Conservation (phyloP, 495 filamentous ascomycete genomes). For the Aspergillus diversus region DNA sequence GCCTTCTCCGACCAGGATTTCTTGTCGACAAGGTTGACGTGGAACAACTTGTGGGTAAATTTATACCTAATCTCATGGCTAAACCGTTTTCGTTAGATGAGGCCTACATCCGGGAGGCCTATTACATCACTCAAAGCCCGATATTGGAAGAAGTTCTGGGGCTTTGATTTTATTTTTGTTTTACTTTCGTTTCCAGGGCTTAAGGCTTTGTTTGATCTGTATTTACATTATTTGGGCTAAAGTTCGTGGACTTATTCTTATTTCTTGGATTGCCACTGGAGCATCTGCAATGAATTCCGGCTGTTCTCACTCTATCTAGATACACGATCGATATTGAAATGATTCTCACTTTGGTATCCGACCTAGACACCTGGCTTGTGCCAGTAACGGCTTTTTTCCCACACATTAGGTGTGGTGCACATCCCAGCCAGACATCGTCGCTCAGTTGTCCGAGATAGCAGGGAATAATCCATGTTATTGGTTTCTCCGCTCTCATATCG, state of each 20-base stretch:
- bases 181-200: background rate
- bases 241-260: background rate
- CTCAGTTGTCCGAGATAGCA: background rate
- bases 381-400: too few relatives aligned
- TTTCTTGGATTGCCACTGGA: too few relatives aligned
- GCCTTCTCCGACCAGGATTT: slow-evolving; percentile 33
- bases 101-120: slow-evolving; percentile 92
- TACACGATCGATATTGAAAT: background rate
- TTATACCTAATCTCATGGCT: slow-evolving; percentile 44
- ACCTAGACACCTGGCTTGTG: too few relatives aligned
- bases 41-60: slow-evolving; percentile 26
- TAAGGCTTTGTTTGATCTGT: background rate
- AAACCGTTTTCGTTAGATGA: slow-evolving; percentile 66
- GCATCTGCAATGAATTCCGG: background rate
- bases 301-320: background rate
- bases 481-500: background rate
- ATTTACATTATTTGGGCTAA: background rate
- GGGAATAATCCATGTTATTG: background rate
- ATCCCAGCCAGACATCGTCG: background rate
- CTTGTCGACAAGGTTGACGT: slow-evolving; percentile 32
- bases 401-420: background rate
- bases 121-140: slow-evolving; percentile 62
- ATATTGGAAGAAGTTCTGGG: slow-evolving; percentile 24
- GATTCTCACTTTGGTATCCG: background rate
- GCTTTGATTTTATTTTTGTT: background rate